A percentile compares a stretch with the other conserved stretches of the same genome.
These are phyloP conservation scores for Globisporangium apiculatum DNA, from an alignment of 352 stramenopile genomes.

Conservation along the genomic window DNA sequence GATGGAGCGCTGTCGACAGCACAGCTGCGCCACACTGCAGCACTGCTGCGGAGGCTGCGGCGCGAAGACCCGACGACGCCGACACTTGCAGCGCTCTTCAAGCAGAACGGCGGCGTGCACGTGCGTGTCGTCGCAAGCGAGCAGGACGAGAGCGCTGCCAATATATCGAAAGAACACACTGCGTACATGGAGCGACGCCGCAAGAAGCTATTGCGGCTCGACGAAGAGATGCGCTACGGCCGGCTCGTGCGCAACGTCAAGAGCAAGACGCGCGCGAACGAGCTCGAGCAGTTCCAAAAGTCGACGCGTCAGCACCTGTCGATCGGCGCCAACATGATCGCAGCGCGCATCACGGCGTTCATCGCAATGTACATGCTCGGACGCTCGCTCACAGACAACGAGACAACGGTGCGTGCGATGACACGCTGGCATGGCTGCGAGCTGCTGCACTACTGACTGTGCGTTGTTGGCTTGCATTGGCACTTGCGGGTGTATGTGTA, in stretches of 20 bases:
- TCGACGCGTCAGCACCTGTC: conserved; percentile 74
- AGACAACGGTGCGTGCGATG: conserved; percentile 50
- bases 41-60: conserved; percentile 5
- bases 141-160: background rate
- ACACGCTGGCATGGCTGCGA: no score
- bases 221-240: conserved; percentile 77
- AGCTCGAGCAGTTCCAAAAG: conserved; percentile 54
- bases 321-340: conserved; percentile 82
- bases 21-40: conserved; percentile 7
- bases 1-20: background rate
- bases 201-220: conserved; percentile 56
- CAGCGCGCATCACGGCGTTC: conserved; percentile 72
- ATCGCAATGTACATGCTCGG: conserved; percentile 74
- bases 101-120: conserved; percentile 1
- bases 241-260: conserved; percentile 71
- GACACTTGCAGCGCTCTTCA: conserved; percentile 9
- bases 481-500: no score
- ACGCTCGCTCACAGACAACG: conserved; percentile 53
- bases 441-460: no score
- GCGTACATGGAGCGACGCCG: conserved; percentile 45
- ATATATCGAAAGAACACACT: conserved; percentile 5
- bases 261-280: conserved; percentile 26
- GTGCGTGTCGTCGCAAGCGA: background rate
- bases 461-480: no score
- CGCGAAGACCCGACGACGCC: conserved; percentile 3